Percentiles rank a stretch among this genome's conserved stretches.
phyloP scores from a whole-genome alignment of 1,139 yeast species.

The Magnusiomyces tetraspermus region DNA sequence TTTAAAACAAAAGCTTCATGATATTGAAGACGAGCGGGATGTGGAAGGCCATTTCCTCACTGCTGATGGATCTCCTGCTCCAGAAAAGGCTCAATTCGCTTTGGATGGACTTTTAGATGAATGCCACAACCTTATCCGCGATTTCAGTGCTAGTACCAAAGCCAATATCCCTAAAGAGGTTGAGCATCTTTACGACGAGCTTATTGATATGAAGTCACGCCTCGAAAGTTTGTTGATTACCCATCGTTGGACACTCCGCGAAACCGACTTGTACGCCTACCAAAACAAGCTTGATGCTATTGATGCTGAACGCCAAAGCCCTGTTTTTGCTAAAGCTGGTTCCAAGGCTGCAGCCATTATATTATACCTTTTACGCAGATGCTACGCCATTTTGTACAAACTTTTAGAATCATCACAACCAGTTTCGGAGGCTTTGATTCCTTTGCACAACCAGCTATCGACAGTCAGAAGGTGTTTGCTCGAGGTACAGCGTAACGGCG shows the following conservation, averaged over 20 bases:
- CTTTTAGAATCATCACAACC: slow-evolving; percentile 89
- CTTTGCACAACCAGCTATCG: slow-evolving; percentile 82
- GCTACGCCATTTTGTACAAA: slow-evolving; percentile 82
- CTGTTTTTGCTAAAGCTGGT: slow-evolving; percentile 38
- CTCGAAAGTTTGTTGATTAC: slow-evolving; percentile 78
- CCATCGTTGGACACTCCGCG: slow-evolving; percentile 93
- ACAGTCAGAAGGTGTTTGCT: slow-evolving; percentile 84
- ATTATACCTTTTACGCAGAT: slow-evolving; percentile 72
- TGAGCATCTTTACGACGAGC: slow-evolving; percentile 42
- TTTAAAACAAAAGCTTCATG: slow-evolving; percentile 34
- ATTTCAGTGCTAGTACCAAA: slow-evolving; percentile 53
- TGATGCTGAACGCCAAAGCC: slow-evolving; percentile 49
- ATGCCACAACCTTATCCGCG: slow-evolving; percentile 64
- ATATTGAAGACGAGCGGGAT: slow-evolving; percentile 36
- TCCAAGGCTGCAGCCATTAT: slow-evolving; percentile 52
- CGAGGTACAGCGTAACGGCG: slow-evolving; percentile 88
- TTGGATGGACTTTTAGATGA: slow-evolving; percentile 48
- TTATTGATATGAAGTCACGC: slow-evolving; percentile 57
- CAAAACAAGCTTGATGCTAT: slow-evolving; percentile 64
- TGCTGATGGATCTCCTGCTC: slow-evolving; percentile 19
- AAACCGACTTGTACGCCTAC: slow-evolving; percentile 80
- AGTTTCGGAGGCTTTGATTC: slow-evolving; percentile 84
- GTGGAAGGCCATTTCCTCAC: slow-evolving; percentile 40
- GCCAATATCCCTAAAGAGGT: slow-evolving; percentile 42
- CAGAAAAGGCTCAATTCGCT: slow-evolving; percentile 46